Evolutionary conservation across 108 stramenopile species (phyloP).

Genomic region (Aureococcus anophagefferens): DNA sequence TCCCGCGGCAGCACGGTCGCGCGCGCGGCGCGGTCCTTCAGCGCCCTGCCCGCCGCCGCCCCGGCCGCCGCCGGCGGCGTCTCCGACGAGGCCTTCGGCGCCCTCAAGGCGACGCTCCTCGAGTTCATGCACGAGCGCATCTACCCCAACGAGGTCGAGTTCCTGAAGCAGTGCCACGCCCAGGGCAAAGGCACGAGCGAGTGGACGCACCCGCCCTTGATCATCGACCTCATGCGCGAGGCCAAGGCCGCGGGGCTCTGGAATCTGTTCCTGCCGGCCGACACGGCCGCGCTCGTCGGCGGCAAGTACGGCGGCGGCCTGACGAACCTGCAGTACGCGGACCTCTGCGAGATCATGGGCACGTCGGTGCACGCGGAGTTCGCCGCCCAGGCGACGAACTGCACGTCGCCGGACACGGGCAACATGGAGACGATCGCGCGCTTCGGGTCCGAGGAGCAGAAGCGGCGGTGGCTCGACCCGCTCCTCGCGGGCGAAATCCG

Average conservation of each 20-base stretch:
- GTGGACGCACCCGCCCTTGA: too few species aligned
- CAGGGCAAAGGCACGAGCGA: too few species aligned
- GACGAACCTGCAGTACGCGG: conserved; percentile 51
- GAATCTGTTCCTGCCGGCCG: conserved; percentile 72
- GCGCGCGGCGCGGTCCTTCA: too few species aligned
- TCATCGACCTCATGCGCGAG: too few species aligned
- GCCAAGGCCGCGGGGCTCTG: conserved; percentile 46
- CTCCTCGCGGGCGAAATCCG: conserved; percentile 69
- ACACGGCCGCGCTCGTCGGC: neutral
- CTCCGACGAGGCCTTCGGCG: neutral
- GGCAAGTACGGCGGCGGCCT: neutral
- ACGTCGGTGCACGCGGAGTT: conserved; percentile 39
- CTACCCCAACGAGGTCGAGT: conserved; percentile 8
- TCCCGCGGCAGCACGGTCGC: too few species aligned
- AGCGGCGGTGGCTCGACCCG: conserved; percentile 57
- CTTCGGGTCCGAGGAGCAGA: conserved; percentile 66
- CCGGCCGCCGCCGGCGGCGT: too few species aligned
- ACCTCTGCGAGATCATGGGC: conserved; percentile 79
- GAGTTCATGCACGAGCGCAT: conserved; percentile 12
- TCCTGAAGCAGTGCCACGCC: conserved; percentile 1
- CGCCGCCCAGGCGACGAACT: conserved; percentile 86
- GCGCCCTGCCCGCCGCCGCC: too few species aligned
- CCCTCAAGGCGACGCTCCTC: neutral
- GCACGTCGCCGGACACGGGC: conserved; percentile 89
- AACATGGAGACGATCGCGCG: conserved; percentile 93